Evolutionary conservation across 352 stramenopile genomes (phyloP).

Genomic region (Globisporangium carolinianum): DNA sequence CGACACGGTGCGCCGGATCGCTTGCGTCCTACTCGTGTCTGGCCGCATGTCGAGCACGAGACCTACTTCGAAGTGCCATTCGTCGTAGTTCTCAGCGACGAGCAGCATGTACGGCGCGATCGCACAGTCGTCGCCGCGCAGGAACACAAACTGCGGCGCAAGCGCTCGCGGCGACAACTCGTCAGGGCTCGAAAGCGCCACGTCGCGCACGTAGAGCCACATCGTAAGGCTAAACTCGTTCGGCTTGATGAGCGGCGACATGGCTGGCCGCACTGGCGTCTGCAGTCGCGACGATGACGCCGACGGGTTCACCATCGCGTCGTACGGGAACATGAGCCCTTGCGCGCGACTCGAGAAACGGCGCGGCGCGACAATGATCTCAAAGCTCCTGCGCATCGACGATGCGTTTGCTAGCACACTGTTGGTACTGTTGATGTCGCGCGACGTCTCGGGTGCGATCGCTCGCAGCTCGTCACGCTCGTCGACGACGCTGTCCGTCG

Average conservation of each 20-base stretch:
- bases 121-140: slow-evolving; percentile 59
- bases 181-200: not conserved
- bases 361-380: slow-evolving; percentile 56
- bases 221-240: slow-evolving; percentile 86
- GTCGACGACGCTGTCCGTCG: not conserved
- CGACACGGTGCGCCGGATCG: not conserved
- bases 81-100: slow-evolving; percentile 26
- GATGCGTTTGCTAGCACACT: not conserved
- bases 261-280: slow-evolving; percentile 9
- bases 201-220: slow-evolving; percentile 69
- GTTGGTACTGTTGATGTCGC: not conserved
- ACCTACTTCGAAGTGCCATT: slow-evolving; percentile 60
- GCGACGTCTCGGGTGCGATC: not conserved
- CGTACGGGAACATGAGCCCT: slow-evolving; percentile 49
- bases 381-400: slow-evolving; percentile 46
- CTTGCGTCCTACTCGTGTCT: too few relatives aligned
- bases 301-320: slow-evolving; percentile 34
- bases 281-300: too few relatives aligned
- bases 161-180: slow-evolving; percentile 4
- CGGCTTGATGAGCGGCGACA: slow-evolving; percentile 54
- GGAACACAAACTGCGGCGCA: slow-evolving; percentile 56
- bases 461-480: not conserved
- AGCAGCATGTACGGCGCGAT: slow-evolving; percentile 59
- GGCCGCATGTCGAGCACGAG: slow-evolving; percentile 15
- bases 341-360: slow-evolving; percentile 52